Evolutionary conservation across 306 rosid genomes (phyloP), one percentile per base, ranked within the genome.

Genomic region (Abrus pulchellus): DNA sequence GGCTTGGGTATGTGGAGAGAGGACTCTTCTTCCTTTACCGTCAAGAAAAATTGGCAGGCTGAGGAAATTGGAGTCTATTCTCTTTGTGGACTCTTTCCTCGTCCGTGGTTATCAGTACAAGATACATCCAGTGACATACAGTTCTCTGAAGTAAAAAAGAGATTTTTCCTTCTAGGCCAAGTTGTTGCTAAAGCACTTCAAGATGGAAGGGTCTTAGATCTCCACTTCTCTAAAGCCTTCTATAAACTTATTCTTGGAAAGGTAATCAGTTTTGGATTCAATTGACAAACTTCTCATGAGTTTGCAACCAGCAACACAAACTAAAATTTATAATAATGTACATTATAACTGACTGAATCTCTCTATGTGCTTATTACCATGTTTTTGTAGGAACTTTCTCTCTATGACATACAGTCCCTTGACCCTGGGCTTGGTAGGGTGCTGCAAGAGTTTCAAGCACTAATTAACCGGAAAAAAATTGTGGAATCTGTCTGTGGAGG

Each of bases 121-220:
- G 90, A 86, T 81, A 44, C 83, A 68, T 83, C 91, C 8, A 80
- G 82, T 74, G 90, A 89, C 47, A 62, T 74, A 74, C 85, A 78
- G 70, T 88, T 89, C 76, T 53, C 86, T 27, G 97, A 92, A 83
- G 92, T 96, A 65, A 73, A 81, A 13, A 85, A 89, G 81, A 96
- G 85, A 63, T 96, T 93, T 84, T 80, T 65, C 76, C 99, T 96
- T 77, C 73, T 96, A 72, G 99, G 99, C 30, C 91, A 96, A 87
- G 85, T 96, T 61, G 91, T 93, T 53, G 98, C 94, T 54, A 96
- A 90, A 87, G 94, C 97, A 32, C 94, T 96, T 88, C 97, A 89
- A 78, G 98, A 96, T 83, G 97, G 97, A 82, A 91, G 99, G 80
- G 93, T 96, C 76, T 83, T 96, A 91, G 99, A 96, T 89, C 85